These are phyloP conservation scores for Pythium insidiosum DNA, from an alignment of 352 stramenopile species.

Conservation along the genomic window DNA sequence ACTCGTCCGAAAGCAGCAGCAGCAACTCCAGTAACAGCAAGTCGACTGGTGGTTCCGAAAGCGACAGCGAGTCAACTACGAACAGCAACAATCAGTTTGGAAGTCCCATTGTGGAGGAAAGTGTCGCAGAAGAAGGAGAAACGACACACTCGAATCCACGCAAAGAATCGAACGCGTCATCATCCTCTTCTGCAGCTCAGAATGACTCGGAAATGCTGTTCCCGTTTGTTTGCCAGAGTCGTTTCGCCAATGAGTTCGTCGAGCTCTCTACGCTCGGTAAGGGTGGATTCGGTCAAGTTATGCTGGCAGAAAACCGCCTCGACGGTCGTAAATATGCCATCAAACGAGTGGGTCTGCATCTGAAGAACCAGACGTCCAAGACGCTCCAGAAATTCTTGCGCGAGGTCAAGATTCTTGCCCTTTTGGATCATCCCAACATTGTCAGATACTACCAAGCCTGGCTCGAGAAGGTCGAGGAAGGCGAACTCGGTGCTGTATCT, in stretches of 20 bases:
- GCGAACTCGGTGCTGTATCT: constrained; percentile 3
- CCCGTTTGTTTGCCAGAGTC: constrained; percentile 77
- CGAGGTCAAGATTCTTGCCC: constrained; percentile 90
- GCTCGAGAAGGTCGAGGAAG: constrained; percentile 82
- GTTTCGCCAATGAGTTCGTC: constrained; percentile 80
- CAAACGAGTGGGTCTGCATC: constrained; percentile 81
- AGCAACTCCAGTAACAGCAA: constrained; percentile 2
- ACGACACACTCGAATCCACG: constrained; percentile 9
- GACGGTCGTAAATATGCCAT: constrained; percentile 92
- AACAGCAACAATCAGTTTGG: constrained; percentile 4
- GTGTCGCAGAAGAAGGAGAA: background rate
- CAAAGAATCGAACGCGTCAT: constrained; percentile 44
- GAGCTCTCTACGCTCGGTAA: constrained; percentile 85
- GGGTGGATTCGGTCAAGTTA: constrained; percentile 92
- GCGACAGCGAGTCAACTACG: background rate
- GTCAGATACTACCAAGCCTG: constrained; percentile 90
- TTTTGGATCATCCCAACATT: constrained; percentile 91
- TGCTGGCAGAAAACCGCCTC: constrained; percentile 90
- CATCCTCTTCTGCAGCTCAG: constrained; percentile 28
- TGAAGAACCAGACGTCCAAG: constrained; percentile 85
- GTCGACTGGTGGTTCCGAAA: too few relatives aligned
- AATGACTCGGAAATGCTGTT: constrained; percentile 70
- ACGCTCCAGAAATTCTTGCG: constrained; percentile 90
- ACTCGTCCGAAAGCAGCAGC: too few relatives aligned
- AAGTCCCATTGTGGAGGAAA: too few relatives aligned